Base-by-base conservation (phyloP, 2,329 filamentous ascomycete genomes). In the Pseudogymnoascus sp. region DNA sequence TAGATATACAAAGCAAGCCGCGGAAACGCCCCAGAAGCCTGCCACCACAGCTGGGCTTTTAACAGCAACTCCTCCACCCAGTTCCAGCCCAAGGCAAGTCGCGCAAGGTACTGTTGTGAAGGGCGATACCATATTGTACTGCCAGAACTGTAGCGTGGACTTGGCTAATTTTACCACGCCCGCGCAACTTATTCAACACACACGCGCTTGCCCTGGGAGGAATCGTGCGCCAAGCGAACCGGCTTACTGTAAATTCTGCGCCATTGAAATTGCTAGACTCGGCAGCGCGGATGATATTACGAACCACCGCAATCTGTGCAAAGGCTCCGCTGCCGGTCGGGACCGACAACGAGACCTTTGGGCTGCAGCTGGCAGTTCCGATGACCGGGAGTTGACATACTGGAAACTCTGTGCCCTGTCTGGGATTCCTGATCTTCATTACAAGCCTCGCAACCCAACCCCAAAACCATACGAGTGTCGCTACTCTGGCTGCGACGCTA, bases 331-430 rank as follows among this genome's bases (percentile, higher is more conserved):
- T 18, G 29, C 10, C 5, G 29, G 51, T 5, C 51, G 14, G 14
- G 51, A 2, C 51, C 51, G 26, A 34, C 29, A 57, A 12, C 51
- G 10, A 12, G 26, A 34, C 8, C 51, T 57, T 34, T 57, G 51
- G 51, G 51, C 51, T 21, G 26, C 16, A 21, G 51, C 51, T 21
- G 26, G 14, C n/a, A 14, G 51, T 34, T 12, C 51, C n/a, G 26
- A 34, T 34, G 51, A 57, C 29, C 51, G 5, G 29, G 51, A 57
- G 3, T 34, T 34, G 51, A 14, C 51, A 10, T 57, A 57, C 29
- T 57, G 51, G 51, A 57, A 57, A n/a, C 51, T 57, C n/a, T 57
- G 51, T 34, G 51, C 51, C 51, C 10, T 57, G n/a, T 18, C n/a
- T 34, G 51, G 51, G 10, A 26, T 57, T 29, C 51, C 51, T 7